Base-by-base conservation (phyloP, 2,329 filamentous ascomycete species). In the Exophiala spinifera region DNA sequence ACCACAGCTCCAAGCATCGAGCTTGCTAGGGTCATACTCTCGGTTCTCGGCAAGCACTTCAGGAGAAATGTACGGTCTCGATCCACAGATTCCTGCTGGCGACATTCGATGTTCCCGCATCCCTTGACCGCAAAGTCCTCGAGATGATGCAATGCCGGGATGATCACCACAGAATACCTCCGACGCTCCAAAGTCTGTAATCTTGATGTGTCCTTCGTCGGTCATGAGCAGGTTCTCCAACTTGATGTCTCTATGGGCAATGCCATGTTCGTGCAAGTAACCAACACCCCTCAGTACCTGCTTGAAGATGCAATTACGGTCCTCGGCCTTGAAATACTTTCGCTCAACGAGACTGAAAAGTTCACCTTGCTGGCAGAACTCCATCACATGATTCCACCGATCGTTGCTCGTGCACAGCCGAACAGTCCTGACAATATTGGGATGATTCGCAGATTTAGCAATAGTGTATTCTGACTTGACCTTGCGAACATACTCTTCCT, bases 381-480 rank as follows among this genome's bases (percentile, higher is more conserved):
- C 89, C 91, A 96, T 96, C 52, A 95, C 89, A 68, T 95, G 89
- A 68, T 90, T 91, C 87, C 88, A 95, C 36, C 86, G 84, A 28
- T 82, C 83, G 62, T 85, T 81, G 62, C 91, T 80, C 13, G 81
- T 84, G 73, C 89, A 94, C 4, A 95, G 77, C 25, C 86, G 83
- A 51, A 91, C 74, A 0, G 89, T 91, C 70, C 89, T 82, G 60
- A 95, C 87, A 63, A 95, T 88, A 69, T 95, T 95, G 47, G 90
- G 89, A 67, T 95, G 90, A 64, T 90, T 83, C 57, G 91, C 74
- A 61, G 87, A 89, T 75, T 91, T 91, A 56, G 88, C 88, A 61
- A 95, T 91, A 69, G 85, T 89, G 73, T 85, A 96, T 69, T 96
- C 91, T 1, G 88, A 91, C 71, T 92, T 95, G 75, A 95, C 88